Base-by-base conservation (phyloP, 2,329 filamentous ascomycete genomes). In the Talaromyces sp. region DNA sequence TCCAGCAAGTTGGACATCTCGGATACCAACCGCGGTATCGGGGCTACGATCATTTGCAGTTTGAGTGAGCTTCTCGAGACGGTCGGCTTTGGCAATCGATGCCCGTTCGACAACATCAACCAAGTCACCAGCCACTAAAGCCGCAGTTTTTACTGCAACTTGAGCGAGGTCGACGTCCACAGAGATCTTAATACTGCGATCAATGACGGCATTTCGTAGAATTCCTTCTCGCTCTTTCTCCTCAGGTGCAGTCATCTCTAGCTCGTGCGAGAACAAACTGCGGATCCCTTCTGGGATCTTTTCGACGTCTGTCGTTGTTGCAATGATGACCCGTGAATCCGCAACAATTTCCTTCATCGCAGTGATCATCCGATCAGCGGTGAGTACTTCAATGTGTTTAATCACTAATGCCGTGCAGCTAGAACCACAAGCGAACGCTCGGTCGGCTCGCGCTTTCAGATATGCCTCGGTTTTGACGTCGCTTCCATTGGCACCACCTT, bases 391-490 rank as follows among this genome's bases (percentile, higher is more conserved):
- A 47, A 98, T 85, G 69, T 99, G 95, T 63, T 88, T 88, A 67
- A 99, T 84, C n/a, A 98, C 81, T 56, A 99, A 77, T 5, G 89
- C 88, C 54, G 93, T 97, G 70, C 86, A 90, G 67, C 92, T 88
- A 0, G 92, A 76, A 0, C 95, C 95, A 71, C 95, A 98, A 66
- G 88, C 89, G 73, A 97, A 87, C 8, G 92, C 95, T 62, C 95
- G 85, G 64, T 96, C 95, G 1, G 92, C 91, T 57, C 95, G 85
- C 4, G 91, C 91, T 71, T 95, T 90, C 17, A 99, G 79, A 66
- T 96, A 90, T 0, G 91, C 93, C 71, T 97, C 93, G 0, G 93
- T 96, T 77, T 98, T 97, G 30, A 96, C 90, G 71, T 99, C 95
- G 60, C 90, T 89, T 9, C 91, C 91, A 58, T 92, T 92, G 0